Conservation (phyloP, 306 rosid species). For the Cicer yamashitae region DNA sequence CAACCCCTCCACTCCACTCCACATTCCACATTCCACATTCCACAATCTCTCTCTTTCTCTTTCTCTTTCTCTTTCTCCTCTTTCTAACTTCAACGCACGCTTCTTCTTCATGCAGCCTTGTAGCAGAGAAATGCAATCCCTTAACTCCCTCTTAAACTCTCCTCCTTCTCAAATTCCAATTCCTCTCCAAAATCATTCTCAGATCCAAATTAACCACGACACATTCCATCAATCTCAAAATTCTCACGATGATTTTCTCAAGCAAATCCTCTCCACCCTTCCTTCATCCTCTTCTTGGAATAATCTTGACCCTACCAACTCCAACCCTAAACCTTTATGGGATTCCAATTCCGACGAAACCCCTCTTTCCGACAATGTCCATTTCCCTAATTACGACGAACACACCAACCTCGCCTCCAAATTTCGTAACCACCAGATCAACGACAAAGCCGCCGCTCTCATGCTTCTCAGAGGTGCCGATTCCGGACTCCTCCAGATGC, state of each 20-base stretch:
- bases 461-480: constrained; percentile 64
- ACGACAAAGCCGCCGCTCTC: constrained; percentile 58
- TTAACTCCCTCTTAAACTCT: constrained; percentile 66
- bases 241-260: constrained; percentile 83
- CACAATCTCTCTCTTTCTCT: neutral
- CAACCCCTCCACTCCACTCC: constrained; percentile 3
- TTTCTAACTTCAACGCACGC: neutral
- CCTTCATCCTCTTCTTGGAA: constrained; percentile 64
- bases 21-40: neutral
- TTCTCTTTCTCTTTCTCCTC: neutral
- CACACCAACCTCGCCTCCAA: constrained; percentile 65
- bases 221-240: constrained; percentile 45
- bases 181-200: constrained; percentile 47
- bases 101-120: constrained; percentile 60
- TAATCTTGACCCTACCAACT: constrained; percentile 49
- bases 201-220: constrained; percentile 55
- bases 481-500: constrained; percentile 60
- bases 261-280: constrained; percentile 82
- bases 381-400: constrained; percentile 58
- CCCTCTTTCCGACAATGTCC: constrained; percentile 31
- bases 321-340: constrained; percentile 54
- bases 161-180: constrained; percentile 38
- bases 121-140: constrained; percentile 70
- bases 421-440: constrained; percentile 81
- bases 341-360: constrained; percentile 45